These are phyloP conservation scores for Simplicillium sp. DNA, from an alignment of 2,329 filamentous ascomycete genomes.

Conservation along the genomic window DNA sequence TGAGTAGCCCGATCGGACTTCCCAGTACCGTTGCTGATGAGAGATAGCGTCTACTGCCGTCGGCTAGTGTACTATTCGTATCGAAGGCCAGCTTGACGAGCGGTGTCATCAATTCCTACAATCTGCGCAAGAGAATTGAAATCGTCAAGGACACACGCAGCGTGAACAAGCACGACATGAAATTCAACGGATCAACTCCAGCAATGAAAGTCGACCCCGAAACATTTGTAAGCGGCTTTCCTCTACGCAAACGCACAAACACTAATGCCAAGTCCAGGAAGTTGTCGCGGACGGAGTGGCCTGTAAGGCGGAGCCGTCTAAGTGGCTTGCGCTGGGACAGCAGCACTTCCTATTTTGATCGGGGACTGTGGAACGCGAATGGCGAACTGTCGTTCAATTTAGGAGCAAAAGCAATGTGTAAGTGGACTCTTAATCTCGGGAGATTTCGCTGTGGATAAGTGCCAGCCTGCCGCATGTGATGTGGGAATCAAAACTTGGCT, in stretches of 20 bases:
- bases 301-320: constrained; percentile 1
- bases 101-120: constrained; percentile 62
- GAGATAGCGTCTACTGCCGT: constrained; percentile 47
- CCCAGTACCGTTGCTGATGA: neutral
- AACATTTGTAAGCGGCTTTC: constrained; percentile 20
- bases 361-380: too few species aligned
- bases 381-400: too few species aligned
- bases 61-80: constrained; percentile 73
- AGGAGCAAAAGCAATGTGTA: too few species aligned
- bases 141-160: constrained; percentile 66
- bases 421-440: too few species aligned
- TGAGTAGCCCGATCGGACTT: neutral
- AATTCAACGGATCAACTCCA: constrained; percentile 74
- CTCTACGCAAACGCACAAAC: neutral
- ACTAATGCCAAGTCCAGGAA: neutral
- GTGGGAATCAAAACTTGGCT: too few species aligned
- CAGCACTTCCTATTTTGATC: constrained; percentile 5
- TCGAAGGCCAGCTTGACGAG: constrained; percentile 59
- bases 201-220: constrained; percentile 89
- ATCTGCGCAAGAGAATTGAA: constrained; percentile 70
- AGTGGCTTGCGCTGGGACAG: constrained; percentile 2
- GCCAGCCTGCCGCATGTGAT: too few species aligned
- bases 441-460: too few species aligned
- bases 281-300: constrained; percentile 1
- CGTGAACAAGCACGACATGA: constrained; percentile 81